Percentiles rank a stretch among this genome's conserved stretches.
These are phyloP conservation scores for Epicoccum nigrum DNA, from an alignment of 2,329 filamentous ascomycete genomes.

Conservation along the genomic window DNA sequence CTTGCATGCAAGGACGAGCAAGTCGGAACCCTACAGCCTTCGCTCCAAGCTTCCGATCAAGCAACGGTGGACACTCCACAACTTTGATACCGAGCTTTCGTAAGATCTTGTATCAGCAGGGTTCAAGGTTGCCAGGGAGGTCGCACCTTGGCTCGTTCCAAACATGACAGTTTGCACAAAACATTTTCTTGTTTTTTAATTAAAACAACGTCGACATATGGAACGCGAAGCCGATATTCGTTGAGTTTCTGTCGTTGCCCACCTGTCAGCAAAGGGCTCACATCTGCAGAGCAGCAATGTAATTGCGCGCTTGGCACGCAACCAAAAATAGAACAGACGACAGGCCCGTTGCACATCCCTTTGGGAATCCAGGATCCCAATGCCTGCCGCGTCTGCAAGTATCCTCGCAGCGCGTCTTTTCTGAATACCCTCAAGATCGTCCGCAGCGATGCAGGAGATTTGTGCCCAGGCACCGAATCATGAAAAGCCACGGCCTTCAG, in stretches of 20 bases:
- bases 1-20: constrained; percentile 8
- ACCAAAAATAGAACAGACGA: constrained; percentile 13
- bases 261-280: neutral
- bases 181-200: neutral
- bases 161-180: neutral
- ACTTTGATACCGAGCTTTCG: constrained; percentile 12
- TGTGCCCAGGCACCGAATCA: neutral
- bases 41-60: constrained; percentile 3
- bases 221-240: constrained; percentile 1
- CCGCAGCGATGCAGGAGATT: constrained; percentile 1
- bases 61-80: constrained; percentile 2
- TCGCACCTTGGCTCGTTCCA: neutral
- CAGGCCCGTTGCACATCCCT: neutral
- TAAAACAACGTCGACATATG: neutral
- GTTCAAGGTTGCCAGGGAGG: neutral
- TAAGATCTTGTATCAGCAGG: constrained; percentile 10
- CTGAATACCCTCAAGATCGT: neutral
- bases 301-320: neutral
- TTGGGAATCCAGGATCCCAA: neutral
- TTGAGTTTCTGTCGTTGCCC: neutral
- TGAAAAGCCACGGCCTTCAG: constrained; percentile 7
- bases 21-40: neutral
- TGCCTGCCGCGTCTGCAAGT: constrained; percentile 6
- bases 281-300: neutral
- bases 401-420: neutral